Percentiles rank a stretch among this genome's conserved stretches.
Conservation (phyloP, 306 rosid species). For the Rubus idaeus region DNA sequence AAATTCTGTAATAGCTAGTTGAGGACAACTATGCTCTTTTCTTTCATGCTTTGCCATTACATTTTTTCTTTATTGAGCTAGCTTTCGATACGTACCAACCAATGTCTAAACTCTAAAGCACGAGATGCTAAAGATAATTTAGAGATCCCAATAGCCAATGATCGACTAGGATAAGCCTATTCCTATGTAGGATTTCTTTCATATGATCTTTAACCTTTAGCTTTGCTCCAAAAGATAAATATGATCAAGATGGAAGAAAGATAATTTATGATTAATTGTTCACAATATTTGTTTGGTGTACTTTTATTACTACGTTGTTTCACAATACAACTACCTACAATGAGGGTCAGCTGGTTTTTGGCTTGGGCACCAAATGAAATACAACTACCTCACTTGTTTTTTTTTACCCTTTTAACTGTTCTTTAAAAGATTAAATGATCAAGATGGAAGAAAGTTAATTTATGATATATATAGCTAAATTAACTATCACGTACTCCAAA, state of each 20-base stretch:
- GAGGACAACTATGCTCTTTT: slow-evolving; percentile 3
- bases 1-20: not conserved
- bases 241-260: not conserved
- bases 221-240: not conserved
- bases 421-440: too few relatives aligned
- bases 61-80: not conserved
- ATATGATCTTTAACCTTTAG: too few relatives aligned
- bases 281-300: too few relatives aligned
- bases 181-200: not conserved
- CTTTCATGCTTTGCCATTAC: not conserved
- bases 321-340: too few relatives aligned
- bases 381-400: too few relatives aligned
- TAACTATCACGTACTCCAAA: not conserved
- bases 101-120: not conserved
- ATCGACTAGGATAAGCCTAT: not conserved
- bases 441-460: not conserved
- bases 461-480: not conserved
- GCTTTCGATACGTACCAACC: not conserved
- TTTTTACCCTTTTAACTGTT: not conserved
- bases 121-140: not conserved
- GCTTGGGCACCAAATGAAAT: too few relatives aligned
- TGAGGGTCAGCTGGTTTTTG: too few relatives aligned
- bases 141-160: not conserved
- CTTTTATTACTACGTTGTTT: too few relatives aligned
- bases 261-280: not conserved